Conservation (phyloP, 768 basidiomycete species). For the Lentinula guzmanii region DNA sequence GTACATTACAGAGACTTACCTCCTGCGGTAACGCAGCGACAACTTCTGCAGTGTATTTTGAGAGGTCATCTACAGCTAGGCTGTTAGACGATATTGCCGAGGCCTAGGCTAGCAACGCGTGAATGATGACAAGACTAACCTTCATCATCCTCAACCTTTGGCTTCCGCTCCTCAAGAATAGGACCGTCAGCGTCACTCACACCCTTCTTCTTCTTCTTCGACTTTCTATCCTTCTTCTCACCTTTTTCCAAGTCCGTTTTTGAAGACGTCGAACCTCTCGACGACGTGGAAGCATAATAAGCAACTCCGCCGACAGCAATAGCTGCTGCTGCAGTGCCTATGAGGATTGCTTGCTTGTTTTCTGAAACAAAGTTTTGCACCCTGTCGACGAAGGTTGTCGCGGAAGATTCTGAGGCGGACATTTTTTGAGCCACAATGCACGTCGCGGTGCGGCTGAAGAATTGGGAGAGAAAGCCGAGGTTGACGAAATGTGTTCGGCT, state of each 20-base stretch:
- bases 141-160: constrained; percentile 26
- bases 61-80: constrained; percentile 26
- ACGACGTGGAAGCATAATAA: constrained; percentile 64
- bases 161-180: constrained; percentile 68
- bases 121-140: constrained; percentile 10
- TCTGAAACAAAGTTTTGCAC: constrained; percentile 66
- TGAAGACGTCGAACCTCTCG: constrained; percentile 17
- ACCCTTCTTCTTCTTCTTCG: constrained; percentile 55
- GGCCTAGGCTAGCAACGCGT: not conserved
- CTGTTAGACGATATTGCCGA: constrained; percentile 6
- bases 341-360: constrained; percentile 68
- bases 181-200: constrained; percentile 62
- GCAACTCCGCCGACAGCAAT: constrained; percentile 70
- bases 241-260: constrained; percentile 39
- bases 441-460: not conserved
- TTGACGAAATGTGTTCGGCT: not conserved
- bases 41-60: constrained; percentile 43
- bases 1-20: constrained; percentile 30
- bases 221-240: constrained; percentile 41
- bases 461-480: not conserved
- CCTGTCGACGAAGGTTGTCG: constrained; percentile 45
- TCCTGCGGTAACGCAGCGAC: constrained; percentile 52
- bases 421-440: not conserved
- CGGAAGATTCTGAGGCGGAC: not conserved
- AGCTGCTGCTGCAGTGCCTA: constrained; percentile 68